Percentiles rank a stretch among this genome's conserved stretches.
Conservation (phyloP, 2,329 filamentous ascomycete species). For the Fusarium tanahbumbuense region DNA sequence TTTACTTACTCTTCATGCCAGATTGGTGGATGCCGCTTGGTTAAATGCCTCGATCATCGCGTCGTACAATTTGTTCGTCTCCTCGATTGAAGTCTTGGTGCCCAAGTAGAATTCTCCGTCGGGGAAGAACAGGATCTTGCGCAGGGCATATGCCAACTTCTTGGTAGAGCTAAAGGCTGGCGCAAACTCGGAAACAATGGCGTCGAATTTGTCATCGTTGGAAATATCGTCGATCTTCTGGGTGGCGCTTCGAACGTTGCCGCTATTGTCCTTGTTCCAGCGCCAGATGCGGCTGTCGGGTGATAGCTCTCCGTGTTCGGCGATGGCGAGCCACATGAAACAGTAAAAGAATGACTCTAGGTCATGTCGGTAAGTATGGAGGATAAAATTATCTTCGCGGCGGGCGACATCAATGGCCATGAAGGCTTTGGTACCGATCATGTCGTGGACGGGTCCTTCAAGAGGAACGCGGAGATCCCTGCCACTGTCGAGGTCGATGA, state of each 20-base stretch:
- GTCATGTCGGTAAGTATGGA: slow-evolving; percentile 43
- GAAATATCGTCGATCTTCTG: slow-evolving; percentile 13
- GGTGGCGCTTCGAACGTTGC: neutral
- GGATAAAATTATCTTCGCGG: neutral
- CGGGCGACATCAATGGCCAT: slow-evolving; percentile 44
- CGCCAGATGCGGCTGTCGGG: neutral
- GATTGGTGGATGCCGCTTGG: neutral
- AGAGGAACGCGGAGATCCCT: slow-evolving; percentile 32
- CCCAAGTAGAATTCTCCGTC: neutral
- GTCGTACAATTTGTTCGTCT: neutral
- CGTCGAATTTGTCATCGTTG: neutral
- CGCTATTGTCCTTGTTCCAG: neutral
- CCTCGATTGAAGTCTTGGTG: neutral
- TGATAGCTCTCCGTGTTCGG: neutral
- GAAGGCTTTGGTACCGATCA: slow-evolving; percentile 41
- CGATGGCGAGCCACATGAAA: slow-evolving; percentile 29
- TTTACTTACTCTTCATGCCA: neutral
- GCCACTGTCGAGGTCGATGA: slow-evolving; percentile 39
- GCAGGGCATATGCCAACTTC: neutral
- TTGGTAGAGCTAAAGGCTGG: neutral
- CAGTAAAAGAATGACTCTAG: slow-evolving; percentile 48
- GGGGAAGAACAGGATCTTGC: neutral
- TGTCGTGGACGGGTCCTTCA: slow-evolving; percentile 24
- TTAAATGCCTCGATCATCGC: neutral
- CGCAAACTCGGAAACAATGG: neutral